Percentiles rank a stretch among this genome's conserved stretches.
phyloP scores from a whole-genome alignment of 2,329 filamentous ascomycete genomes.

The Parastagonospora nodorum region DNA sequence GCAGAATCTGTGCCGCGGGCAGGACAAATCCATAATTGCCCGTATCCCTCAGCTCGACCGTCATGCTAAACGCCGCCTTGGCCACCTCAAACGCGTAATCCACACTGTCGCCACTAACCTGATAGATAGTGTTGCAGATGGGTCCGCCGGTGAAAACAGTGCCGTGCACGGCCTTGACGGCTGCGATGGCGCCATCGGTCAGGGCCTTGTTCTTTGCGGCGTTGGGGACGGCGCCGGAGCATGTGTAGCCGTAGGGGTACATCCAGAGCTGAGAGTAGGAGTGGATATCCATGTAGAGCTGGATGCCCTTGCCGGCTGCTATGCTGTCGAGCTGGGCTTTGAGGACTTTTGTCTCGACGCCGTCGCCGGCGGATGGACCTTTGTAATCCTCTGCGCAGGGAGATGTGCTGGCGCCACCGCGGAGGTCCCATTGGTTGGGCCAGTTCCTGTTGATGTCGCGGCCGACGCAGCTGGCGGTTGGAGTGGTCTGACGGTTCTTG shows the following conservation, averaged over 20 bases:
- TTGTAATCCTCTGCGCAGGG: slow-evolving; percentile 47
- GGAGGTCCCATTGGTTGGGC: slow-evolving; percentile 41
- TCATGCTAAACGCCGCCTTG: slow-evolving; percentile 53
- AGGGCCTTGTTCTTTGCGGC: slow-evolving; percentile 57
- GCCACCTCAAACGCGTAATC: slow-evolving; percentile 53
- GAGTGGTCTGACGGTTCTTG: slow-evolving; percentile 44
- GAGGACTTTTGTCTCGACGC: slow-evolving; percentile 49
- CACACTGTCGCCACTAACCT: slow-evolving; percentile 54
- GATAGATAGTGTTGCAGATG: slow-evolving; percentile 66
- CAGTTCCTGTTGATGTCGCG: slow-evolving; percentile 50
- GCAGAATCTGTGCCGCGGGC: slow-evolving; percentile 55
- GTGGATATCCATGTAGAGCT: slow-evolving; percentile 69
- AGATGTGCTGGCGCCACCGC: slow-evolving; percentile 39
- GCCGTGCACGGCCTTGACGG: slow-evolving; percentile 61
- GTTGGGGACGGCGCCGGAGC: slow-evolving; percentile 54
- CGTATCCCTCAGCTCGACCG: slow-evolving; percentile 57
- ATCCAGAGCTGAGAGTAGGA: slow-evolving; percentile 58
- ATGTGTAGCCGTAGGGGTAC: slow-evolving; percentile 65
- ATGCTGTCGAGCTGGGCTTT: slow-evolving; percentile 54
- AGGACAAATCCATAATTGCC: slow-evolving; percentile 57
- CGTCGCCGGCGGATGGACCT: slow-evolving; percentile 40
- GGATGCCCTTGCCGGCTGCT: slow-evolving; percentile 55
- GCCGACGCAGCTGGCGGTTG: slow-evolving; percentile 39
- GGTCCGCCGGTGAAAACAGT: slow-evolving; percentile 51
- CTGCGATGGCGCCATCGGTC: slow-evolving; percentile 55